Conservation (phyloP, 495 filamentous ascomycete genomes). For the Filosporella fistucella region DNA sequence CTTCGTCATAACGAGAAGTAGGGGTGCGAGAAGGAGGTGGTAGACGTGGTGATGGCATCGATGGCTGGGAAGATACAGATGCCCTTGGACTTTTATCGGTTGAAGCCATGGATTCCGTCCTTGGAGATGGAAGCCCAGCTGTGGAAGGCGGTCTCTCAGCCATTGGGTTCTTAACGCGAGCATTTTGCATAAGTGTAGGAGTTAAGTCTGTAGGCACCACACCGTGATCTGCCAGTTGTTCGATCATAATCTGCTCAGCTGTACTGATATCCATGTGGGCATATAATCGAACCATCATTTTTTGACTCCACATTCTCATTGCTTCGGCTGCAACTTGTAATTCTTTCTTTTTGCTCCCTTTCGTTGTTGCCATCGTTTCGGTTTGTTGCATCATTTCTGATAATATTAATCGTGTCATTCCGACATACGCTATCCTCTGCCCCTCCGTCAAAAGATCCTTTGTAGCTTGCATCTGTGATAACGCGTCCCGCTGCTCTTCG, state of each 20-base stretch:
- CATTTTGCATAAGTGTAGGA: constrained; percentile 84
- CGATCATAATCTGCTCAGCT: constrained; percentile 96
- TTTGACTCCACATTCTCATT: constrained; percentile 93
- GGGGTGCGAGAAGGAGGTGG: constrained; percentile 16
- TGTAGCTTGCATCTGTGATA: constrained; percentile 91
- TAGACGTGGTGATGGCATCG: constrained; percentile 22
- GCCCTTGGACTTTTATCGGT: constrained; percentile 5
- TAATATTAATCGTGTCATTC: constrained; percentile 75
- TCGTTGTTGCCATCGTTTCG: constrained; percentile 47
- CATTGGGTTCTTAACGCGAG: constrained; percentile 90
- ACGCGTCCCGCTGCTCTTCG: constrained; percentile 76
- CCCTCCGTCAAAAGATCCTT: constrained; percentile 94
- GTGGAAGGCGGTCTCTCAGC: constrained; percentile 37
- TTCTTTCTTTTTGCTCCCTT: constrained; percentile 57
- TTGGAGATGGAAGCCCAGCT: constrained; percentile 4
- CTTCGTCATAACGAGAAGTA: constrained; percentile 28
- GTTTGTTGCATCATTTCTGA: constrained; percentile 68
- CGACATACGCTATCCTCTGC: constrained; percentile 95
- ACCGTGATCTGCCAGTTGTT: constrained; percentile 90
- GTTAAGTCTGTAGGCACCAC: constrained; percentile 80
- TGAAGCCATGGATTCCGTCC: constrained; percentile 12
- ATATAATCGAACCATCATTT: constrained; percentile 93
- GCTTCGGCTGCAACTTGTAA: constrained; percentile 64
- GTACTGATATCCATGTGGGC: constrained; percentile 92
- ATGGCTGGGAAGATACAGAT: constrained; percentile 15